Conservation (phyloP, 1,139 yeast species). For the Petasospora fabianii region DNA sequence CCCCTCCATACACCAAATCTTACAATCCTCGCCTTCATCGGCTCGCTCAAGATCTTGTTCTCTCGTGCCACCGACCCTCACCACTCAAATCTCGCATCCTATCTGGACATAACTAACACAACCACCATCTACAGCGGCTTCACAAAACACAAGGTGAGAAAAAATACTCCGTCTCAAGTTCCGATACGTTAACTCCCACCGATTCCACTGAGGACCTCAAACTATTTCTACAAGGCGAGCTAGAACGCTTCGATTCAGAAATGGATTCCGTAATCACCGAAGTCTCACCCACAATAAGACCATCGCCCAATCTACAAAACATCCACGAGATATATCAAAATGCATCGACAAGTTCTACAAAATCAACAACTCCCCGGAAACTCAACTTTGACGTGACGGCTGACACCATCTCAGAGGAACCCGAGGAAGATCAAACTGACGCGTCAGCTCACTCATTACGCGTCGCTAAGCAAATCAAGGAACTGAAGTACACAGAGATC, state of each 20-base stretch:
- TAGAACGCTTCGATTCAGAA: constrained; percentile 10
- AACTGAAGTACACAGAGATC: constrained; percentile 27
- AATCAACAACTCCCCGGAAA: constrained; percentile 13
- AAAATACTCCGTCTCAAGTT: not conserved
- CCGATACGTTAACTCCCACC: not conserved
- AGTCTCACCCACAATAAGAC: constrained; percentile 13
- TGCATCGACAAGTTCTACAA: constrained; percentile 9
- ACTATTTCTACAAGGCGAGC: constrained; percentile 7
- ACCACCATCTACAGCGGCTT: not conserved
- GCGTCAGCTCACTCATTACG: not conserved
- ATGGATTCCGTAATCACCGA: constrained; percentile 8
- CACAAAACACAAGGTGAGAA: not conserved
- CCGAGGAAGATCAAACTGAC: constrained; percentile 15
- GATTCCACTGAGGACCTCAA: constrained; percentile 14
- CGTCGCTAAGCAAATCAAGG: constrained; percentile 30
- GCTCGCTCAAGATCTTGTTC: no score
- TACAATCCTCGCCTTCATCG: no score
- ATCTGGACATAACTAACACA: no score
- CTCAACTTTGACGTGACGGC: constrained; percentile 15
- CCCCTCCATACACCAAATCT: no score
- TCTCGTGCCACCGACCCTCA: no score
- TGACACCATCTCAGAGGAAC: constrained; percentile 21
- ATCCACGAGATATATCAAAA: constrained; percentile 21
- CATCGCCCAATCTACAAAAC: constrained; percentile 23
- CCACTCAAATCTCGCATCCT: no score